Conservation (phyloP, 306 rosid genomes). For the Urtica urens region DNA sequence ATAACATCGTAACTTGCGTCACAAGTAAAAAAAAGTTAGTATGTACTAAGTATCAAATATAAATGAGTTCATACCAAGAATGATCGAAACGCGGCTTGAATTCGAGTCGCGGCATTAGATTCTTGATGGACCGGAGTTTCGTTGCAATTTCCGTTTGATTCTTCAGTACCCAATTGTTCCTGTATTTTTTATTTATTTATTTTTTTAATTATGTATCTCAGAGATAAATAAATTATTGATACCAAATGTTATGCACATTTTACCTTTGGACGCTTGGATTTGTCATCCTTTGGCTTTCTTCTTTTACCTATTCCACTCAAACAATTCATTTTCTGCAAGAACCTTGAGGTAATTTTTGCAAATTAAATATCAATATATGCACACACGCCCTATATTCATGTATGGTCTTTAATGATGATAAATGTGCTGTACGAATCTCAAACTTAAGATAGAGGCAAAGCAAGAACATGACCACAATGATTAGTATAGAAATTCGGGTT, state of each 20-base stretch:
- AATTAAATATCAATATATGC: not conserved
- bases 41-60: not conserved
- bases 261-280: slow-evolving; percentile 25
- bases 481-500: not conserved
- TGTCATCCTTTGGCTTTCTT: slow-evolving; percentile 37
- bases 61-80: slow-evolving; percentile 16
- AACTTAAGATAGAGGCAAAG: not conserved
- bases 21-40: too few species aligned
- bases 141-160: slow-evolving; percentile 10
- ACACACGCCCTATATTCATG: not conserved
- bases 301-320: slow-evolving; percentile 32
- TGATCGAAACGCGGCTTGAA: slow-evolving; percentile 63
- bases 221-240: not conserved
- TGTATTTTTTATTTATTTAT: not conserved
- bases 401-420: too few species aligned
- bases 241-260: not conserved
- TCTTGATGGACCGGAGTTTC: slow-evolving; percentile 29
- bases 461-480: not conserved
- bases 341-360: not conserved
- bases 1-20: not conserved
- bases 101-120: slow-evolving; percentile 45
- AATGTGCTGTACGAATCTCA: too few species aligned
- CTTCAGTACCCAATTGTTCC: not conserved
- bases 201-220: not conserved
- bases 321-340: slow-evolving; percentile 39